phyloP scores from a whole-genome alignment of 2,329 filamentous ascomycete genomes.

The Verruconis gallopava region DNA sequence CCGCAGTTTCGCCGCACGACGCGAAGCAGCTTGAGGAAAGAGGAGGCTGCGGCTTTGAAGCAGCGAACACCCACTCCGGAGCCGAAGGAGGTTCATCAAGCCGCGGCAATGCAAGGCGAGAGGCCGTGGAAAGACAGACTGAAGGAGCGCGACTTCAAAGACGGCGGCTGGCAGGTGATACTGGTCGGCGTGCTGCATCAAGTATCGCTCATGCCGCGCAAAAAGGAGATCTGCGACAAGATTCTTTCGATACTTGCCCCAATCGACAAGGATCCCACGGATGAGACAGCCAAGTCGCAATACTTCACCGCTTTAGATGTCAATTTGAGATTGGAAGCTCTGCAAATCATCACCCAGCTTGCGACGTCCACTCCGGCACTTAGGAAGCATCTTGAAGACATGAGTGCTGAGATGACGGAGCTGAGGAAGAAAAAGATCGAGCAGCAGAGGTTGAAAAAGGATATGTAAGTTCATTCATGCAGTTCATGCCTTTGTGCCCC shows the following conservation, averaged over 20 bases:
- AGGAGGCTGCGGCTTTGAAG: constrained; percentile 54
- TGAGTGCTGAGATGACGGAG: constrained; percentile 84
- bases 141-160: constrained; percentile 67
- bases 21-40: constrained; percentile 71
- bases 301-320: constrained; percentile 62
- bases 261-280: constrained; percentile 57
- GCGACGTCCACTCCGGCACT: constrained; percentile 77
- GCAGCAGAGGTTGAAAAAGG: constrained; percentile 64
- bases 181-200: constrained; percentile 78
- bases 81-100: constrained; percentile 41
- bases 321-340: constrained; percentile 64
- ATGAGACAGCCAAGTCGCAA: constrained; percentile 57
- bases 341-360: constrained; percentile 78
- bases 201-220: constrained; percentile 49
- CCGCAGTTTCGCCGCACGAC: constrained; percentile 66
- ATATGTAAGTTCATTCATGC: constrained; percentile 41
- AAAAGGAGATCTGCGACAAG: constrained; percentile 61
- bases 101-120: constrained; percentile 60
- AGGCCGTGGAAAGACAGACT: constrained; percentile 76
- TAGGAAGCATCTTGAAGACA: constrained; percentile 80
- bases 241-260: constrained; percentile 74
- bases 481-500: not conserved
- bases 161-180: constrained; percentile 86
- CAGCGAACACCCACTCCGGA: constrained; percentile 27
- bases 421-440: constrained; percentile 95